phyloP scores from a whole-genome alignment of 306 rosid species.

The Prunus padus region DNA sequence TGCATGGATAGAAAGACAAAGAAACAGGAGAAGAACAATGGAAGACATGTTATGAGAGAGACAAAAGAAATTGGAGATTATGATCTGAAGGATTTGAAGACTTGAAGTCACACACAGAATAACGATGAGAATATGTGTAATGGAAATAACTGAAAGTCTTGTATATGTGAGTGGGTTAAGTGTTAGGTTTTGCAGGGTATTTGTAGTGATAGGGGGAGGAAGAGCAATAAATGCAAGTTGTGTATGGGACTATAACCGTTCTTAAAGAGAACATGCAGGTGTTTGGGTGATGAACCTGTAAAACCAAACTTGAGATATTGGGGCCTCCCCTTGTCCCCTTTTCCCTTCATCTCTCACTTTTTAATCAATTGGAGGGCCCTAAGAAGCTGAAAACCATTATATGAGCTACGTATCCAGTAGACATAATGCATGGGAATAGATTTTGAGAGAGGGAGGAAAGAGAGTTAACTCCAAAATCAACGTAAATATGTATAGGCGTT shows the following conservation, averaged over 20 bases:
- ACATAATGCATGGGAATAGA: slow-evolving; percentile 17
- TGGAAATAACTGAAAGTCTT: neutral
- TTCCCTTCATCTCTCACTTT: neutral
- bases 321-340: slow-evolving; percentile 69
- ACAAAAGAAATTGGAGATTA: neutral
- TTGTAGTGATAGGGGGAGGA: slow-evolving; percentile 25
- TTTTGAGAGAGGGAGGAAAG: neutral
- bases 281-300: slow-evolving; percentile 66
- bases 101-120: slow-evolving; percentile 1
- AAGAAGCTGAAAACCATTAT: neutral
- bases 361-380: slow-evolving; percentile 12
- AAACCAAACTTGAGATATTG: slow-evolving; percentile 49
- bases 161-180: neutral
- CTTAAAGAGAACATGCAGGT: slow-evolving; percentile 87
- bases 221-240: slow-evolving; percentile 61
- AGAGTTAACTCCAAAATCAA: too few relatives aligned
- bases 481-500: too few relatives aligned
- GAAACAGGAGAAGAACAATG: slow-evolving; percentile 26
- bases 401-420: neutral
- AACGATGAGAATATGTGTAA: neutral
- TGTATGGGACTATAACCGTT: slow-evolving; percentile 40
- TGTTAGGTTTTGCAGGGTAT: slow-evolving; percentile 25
- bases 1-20: slow-evolving; percentile 61
- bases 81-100: neutral
- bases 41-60: slow-evolving; percentile 40